A percentile compares a stretch with the other conserved stretches of the same genome.
Evolutionary conservation across 2,329 filamentous ascomycete species (phyloP).

Genomic region (Colletotrichum melonis): DNA sequence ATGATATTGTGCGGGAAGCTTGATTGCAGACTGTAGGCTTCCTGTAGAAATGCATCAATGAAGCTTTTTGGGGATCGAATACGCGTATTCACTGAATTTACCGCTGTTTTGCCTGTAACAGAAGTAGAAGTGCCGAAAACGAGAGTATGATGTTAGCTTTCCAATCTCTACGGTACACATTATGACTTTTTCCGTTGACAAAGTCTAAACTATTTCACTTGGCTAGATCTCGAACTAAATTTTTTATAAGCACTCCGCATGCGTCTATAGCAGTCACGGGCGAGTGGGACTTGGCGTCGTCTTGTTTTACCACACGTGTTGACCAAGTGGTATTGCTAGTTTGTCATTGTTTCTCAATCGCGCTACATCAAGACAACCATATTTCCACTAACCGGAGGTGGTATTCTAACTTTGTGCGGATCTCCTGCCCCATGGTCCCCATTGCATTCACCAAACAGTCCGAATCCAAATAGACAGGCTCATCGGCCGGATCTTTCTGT

Average conservation of each 20-base stretch:
- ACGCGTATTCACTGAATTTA: not conserved
- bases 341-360: not conserved
- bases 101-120: not conserved
- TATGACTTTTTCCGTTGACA: too few species aligned
- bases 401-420: not conserved
- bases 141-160: too few species aligned
- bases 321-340: not conserved
- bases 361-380: not conserved
- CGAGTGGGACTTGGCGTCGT: not conserved
- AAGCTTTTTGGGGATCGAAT: too few species aligned
- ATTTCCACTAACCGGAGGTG: not conserved
- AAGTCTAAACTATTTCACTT: too few species aligned
- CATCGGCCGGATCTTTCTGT: not conserved
- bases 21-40: not conserved
- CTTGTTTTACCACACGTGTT: not conserved
- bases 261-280: not conserved
- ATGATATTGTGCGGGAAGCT: slow-evolving; percentile 18
- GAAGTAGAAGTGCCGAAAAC: too few species aligned
- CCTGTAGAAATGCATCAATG: not conserved
- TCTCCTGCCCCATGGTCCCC: not conserved
- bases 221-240: too few species aligned
- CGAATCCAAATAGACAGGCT: not conserved
- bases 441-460: not conserved
- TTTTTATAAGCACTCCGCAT: not conserved
- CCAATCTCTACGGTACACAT: too few species aligned